Conservation (phyloP, 306 rosid genomes). For the Dalbergia cultrata region DNA sequence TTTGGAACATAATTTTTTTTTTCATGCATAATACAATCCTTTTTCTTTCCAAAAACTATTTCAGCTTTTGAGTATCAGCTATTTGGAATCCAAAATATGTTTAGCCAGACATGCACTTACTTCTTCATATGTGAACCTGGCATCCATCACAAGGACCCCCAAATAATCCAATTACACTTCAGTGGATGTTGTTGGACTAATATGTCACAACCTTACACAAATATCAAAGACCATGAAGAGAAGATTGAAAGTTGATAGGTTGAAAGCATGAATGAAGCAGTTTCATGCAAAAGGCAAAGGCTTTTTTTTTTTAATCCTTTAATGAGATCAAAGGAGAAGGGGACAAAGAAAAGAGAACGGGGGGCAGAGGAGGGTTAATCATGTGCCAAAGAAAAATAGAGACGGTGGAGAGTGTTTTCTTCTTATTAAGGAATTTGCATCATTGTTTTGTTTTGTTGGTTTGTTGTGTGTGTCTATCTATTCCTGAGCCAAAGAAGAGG, state of each 20-base stretch:
- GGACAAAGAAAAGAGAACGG: neutral
- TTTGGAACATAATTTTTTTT: no score
- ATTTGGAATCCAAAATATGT: neutral
- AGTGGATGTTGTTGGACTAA: neutral
- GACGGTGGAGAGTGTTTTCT: neutral
- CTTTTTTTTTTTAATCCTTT: no score
- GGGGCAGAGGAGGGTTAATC: neutral
- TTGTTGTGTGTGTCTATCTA: no score
- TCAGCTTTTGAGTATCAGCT: no score
- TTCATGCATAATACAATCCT: no score
- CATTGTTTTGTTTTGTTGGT: neutral
- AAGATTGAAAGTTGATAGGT: neutral
- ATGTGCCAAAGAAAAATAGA: neutral
- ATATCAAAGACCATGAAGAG: neutral
- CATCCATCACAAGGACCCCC: conserved; percentile 32
- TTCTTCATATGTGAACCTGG: conserved; percentile 57
- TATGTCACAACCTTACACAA: no score
- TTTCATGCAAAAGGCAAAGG: neutral
- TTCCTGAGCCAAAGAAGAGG: neutral
- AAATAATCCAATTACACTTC: neutral
- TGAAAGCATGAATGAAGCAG: neutral
- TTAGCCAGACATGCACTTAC: conserved; percentile 52
- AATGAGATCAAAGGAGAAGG: neutral
- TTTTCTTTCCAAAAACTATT: no score
- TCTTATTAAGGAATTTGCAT: neutral